Conservation (phyloP, 1,284 basidiomycete species). For the Ustilago sp. region DNA sequence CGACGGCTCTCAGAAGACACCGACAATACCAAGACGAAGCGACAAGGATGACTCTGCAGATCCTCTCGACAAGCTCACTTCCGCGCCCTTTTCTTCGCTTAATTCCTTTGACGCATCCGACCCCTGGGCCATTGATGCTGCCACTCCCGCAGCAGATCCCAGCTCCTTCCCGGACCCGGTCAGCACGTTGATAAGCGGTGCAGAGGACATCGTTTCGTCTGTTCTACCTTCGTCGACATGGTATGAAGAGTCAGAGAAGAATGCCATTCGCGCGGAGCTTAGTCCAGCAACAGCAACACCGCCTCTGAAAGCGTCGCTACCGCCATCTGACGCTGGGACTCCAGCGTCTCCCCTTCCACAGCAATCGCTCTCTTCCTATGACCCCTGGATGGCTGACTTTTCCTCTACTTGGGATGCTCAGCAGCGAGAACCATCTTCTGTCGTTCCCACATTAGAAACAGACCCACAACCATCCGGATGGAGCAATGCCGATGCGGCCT, state of each 20-base stretch:
- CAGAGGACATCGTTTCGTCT: background rate
- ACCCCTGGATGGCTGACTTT: slow-evolving; percentile 29
- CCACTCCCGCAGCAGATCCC: slow-evolving; percentile 2
- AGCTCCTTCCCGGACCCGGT: slow-evolving; percentile 1
- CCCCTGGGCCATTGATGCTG: slow-evolving; percentile 29
- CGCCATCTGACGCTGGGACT: background rate
- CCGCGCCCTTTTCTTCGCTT: slow-evolving; percentile 19
- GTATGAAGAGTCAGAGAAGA: background rate
- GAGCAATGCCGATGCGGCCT: slow-evolving; percentile 9
- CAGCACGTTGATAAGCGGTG: background rate
- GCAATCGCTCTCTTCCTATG: slow-evolving; percentile 22
- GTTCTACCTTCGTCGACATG: background rate
- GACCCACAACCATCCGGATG: slow-evolving; percentile 10
- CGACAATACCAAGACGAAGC: background rate
- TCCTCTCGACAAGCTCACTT: background rate
- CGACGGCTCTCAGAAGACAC: slow-evolving; percentile 10
- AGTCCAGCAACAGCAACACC: slow-evolving; percentile 1
- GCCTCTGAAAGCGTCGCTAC: background rate
- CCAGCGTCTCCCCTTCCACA: slow-evolving; percentile 2
- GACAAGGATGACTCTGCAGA: background rate
- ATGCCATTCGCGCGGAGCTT: background rate
- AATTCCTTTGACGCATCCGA: slow-evolving; percentile 37
- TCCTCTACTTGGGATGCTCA: slow-evolving; percentile 19
- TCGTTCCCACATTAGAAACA: background rate
- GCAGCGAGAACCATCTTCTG: background rate